phyloP scores from a whole-genome alignment of 176 grass and related monocot species.

The Ampelocalamus luodianensis region DNA sequence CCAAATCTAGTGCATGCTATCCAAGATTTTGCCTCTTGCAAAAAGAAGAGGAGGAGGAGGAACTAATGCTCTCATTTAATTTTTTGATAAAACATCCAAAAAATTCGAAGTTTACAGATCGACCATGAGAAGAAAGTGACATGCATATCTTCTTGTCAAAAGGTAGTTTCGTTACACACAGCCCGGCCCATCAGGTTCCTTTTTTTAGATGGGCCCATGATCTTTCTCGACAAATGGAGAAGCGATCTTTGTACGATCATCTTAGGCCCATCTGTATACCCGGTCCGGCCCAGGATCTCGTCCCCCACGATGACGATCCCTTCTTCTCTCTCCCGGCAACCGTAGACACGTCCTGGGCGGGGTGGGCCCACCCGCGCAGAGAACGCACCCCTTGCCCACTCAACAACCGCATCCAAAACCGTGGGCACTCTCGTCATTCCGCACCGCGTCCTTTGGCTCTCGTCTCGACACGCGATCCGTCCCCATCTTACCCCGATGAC shows the following conservation, averaged over 20 bases:
- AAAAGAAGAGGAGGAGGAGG: background rate
- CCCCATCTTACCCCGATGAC: fast-evolving
- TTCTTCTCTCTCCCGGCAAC: background rate
- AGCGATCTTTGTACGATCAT: background rate
- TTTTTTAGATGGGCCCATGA: background rate
- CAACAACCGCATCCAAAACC: slow-evolving; percentile 45
- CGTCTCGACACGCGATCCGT: background rate
- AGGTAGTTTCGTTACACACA: background rate
- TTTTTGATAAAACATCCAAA: background rate
- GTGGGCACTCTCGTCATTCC: slow-evolving; percentile 37
- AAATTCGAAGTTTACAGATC: background rate
- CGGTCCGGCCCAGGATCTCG: too few species aligned
- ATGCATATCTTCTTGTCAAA: too few species aligned
- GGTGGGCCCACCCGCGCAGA: slow-evolving; percentile 27
- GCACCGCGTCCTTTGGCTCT: background rate
- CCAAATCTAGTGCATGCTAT: background rate
- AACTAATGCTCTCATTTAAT: background rate
- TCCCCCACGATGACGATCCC: background rate
- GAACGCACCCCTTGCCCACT: slow-evolving; percentile 27
- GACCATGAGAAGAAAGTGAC: background rate
- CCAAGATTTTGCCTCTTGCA: background rate
- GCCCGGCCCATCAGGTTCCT: background rate
- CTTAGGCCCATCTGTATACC: background rate
- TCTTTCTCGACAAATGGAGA: background rate
- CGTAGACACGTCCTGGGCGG: background rate